phyloP scores from a whole-genome alignment of 2,329 filamentous ascomycete species.

The Diaporthe amygdali region DNA sequence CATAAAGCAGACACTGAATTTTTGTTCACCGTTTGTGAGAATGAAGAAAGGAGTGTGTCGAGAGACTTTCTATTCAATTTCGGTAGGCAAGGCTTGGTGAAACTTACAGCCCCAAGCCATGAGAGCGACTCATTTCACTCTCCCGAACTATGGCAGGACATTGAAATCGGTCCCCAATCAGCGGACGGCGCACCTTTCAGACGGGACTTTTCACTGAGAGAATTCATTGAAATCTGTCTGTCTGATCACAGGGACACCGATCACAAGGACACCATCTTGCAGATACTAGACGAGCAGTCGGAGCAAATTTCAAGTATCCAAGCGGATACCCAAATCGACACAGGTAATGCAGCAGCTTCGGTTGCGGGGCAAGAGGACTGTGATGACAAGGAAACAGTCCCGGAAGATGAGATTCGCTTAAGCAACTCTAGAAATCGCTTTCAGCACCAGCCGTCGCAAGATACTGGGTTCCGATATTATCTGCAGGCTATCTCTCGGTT shows the following conservation, averaged over 20 bases:
- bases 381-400: background rate
- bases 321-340: background rate
- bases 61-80: background rate
- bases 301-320: no score
- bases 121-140: rapidly evolving
- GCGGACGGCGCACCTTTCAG: background rate
- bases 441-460: background rate
- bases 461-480: background rate
- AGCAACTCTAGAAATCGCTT: rapidly evolving
- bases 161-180: background rate
- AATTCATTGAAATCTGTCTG: background rate
- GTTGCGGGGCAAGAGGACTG: rapidly evolving
- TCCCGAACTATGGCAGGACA: background rate
- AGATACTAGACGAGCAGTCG: background rate
- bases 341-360: background rate
- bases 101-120: background rate
- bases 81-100: background rate
- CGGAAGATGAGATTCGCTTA: background rate
- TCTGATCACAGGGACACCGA: background rate
- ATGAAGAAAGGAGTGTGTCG: background rate
- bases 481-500: background rate
- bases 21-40: background rate
- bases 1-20: background rate
- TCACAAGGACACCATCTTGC: background rate
- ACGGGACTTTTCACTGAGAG: background rate